These are phyloP conservation scores for Citrullus mucosospermus DNA, from an alignment of 306 rosid species.

Conservation along the genomic window DNA sequence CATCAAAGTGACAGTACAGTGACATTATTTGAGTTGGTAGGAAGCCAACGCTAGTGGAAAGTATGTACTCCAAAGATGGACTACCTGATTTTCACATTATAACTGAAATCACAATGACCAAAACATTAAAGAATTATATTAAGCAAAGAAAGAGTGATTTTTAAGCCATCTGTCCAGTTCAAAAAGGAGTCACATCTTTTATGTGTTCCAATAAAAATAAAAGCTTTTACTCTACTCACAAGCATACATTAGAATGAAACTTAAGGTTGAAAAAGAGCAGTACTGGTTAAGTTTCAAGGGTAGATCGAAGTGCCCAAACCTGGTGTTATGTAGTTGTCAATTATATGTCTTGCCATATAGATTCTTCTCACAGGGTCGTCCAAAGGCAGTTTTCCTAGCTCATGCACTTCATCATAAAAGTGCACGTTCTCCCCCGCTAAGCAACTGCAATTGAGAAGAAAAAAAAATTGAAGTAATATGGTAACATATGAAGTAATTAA, in stretches of 20 bases:
- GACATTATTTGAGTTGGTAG: neutral
- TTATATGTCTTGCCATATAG: constrained; percentile 92
- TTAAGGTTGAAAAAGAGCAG: neutral
- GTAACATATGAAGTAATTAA: constrained; percentile 5
- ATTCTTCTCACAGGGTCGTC: constrained; percentile 78
- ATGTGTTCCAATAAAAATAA: neutral
- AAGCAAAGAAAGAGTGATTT: neutral
- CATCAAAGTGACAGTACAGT: neutral
- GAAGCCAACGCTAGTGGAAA: neutral
- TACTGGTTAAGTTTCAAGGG: neutral
- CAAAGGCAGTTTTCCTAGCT: constrained; percentile 64
- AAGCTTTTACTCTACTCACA: neutral
- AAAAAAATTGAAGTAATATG: constrained; percentile 3
- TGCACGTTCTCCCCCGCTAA: constrained; percentile 98
- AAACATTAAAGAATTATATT: neutral
- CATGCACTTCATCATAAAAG: constrained; percentile 80
- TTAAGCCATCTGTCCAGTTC: neutral
- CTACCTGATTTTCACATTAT: neutral
- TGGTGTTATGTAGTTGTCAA: constrained; percentile 74
- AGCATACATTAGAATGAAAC: neutral
- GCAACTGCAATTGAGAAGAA: constrained; percentile 42
- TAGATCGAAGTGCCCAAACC: constrained; percentile 26
- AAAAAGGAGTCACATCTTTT: neutral
- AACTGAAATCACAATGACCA: neutral
- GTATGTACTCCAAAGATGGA: neutral